These are phyloP conservation scores for Pelargonium fulgidum DNA, from an alignment of 441 rosid genomes.

Conservation along the genomic window DNA sequence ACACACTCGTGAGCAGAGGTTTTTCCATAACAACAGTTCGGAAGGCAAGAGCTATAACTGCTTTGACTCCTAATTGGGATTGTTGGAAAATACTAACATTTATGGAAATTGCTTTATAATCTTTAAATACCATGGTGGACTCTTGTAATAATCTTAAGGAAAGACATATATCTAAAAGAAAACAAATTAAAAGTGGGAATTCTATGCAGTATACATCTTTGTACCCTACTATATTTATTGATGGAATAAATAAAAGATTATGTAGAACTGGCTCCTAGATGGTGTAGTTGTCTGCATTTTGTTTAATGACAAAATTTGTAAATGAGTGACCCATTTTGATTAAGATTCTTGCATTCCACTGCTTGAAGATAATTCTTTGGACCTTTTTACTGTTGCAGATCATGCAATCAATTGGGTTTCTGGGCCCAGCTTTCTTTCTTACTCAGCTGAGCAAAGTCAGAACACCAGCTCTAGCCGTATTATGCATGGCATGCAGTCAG, in stretches of 20 bases:
- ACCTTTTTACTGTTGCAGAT: slow-evolving; percentile 48
- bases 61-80: slow-evolving; percentile 2
- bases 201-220: too few species aligned
- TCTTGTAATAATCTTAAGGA: too few species aligned
- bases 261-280: too few species aligned
- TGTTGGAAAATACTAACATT: too few species aligned
- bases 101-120: too few species aligned
- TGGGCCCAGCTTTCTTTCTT: slow-evolving; percentile 93
- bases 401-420: slow-evolving; percentile 94
- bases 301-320: too few species aligned
- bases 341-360: background rate
- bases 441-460: slow-evolving; percentile 77
- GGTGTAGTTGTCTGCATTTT: too few species aligned
- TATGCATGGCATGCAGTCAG: slow-evolving; percentile 99
- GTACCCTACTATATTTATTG: too few species aligned
- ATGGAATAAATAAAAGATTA: too few species aligned
- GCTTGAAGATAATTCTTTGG: slow-evolving; percentile 15
- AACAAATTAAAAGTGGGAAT: too few species aligned
- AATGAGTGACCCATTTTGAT: background rate
- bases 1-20: slow-evolving; percentile 89
- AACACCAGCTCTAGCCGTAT: slow-evolving; percentile 91
- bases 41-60: slow-evolving; percentile 53
- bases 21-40: slow-evolving; percentile 85
- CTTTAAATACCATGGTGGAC: too few species aligned
- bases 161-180: too few species aligned